Percentiles rank a stretch among this genome's conserved stretches.
Conservation (phyloP, 345 rosid genomes). For the Sisymbrium irio region DNA sequence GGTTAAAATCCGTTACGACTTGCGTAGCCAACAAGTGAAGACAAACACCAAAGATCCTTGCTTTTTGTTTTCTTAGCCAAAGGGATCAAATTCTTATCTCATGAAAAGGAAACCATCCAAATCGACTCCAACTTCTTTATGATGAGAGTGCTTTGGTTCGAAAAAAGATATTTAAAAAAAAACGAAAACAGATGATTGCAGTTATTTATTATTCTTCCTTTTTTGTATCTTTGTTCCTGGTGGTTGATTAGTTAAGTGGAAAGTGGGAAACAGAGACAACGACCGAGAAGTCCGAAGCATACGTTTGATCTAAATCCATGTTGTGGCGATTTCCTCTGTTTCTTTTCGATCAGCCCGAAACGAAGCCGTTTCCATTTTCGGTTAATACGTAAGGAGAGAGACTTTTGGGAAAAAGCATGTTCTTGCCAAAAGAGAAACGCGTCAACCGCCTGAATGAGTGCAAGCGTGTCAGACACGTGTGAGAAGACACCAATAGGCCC, state of each 20-base stretch:
- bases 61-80: neutral
- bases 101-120: slow-evolving; percentile 8
- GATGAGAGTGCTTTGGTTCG: neutral
- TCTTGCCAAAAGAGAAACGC: slow-evolving; percentile 9
- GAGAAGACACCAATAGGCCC: neutral
- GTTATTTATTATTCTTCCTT: neutral
- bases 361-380: neutral
- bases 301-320: neutral
- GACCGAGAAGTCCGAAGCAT: too few species aligned
- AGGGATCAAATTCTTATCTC: slow-evolving; percentile 10
- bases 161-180: neutral
- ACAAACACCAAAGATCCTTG: neutral
- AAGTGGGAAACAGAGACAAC: neutral
- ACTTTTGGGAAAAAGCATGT: neutral
- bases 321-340: neutral
- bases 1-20: neutral
- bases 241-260: neutral
- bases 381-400: neutral
- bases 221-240: neutral
- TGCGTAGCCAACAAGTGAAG: neutral
- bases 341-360: neutral
- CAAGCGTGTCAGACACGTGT: slow-evolving; percentile 31
- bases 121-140: slow-evolving; percentile 1
- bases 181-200: neutral
- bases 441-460: slow-evolving; percentile 36